phyloP scores from a whole-genome alignment of 139 green algal genomes.

The Tetradesmus obliquus region DNA sequence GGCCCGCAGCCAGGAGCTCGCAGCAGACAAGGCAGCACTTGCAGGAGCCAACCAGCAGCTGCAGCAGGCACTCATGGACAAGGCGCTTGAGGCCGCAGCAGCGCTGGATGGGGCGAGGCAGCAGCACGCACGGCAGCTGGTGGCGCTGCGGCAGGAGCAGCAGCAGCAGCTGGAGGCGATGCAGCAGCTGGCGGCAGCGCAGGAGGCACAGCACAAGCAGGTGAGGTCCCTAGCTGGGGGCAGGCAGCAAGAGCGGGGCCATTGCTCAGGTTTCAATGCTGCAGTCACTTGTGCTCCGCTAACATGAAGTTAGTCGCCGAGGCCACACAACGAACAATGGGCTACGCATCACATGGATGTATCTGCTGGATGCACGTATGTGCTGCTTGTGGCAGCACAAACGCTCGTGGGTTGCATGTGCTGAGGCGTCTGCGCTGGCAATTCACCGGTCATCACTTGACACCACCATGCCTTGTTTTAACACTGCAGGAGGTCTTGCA shows the following conservation, averaged over 20 bases:
- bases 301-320: too few relatives aligned
- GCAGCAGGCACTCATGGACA: constrained; percentile 54
- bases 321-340: too few relatives aligned
- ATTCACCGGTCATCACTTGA: too few relatives aligned
- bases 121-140: constrained; percentile 19
- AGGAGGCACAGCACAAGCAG: constrained; percentile 43
- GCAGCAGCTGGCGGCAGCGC: constrained; percentile 2
- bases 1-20: background rate
- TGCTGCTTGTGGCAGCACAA: too few relatives aligned
- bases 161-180: background rate
- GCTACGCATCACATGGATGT: too few relatives aligned
- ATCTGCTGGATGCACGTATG: too few relatives aligned
- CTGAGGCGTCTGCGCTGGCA: too few relatives aligned
- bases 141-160: constrained; percentile 1
- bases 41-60: constrained; percentile 42
- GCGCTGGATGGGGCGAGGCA: constrained; percentile 10
- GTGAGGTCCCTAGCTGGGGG: background rate
- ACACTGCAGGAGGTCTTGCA: background rate
- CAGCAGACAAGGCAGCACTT: background rate
- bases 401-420: too few relatives aligned
- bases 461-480: background rate
- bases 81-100: constrained; percentile 47
- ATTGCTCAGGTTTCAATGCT: too few relatives aligned
- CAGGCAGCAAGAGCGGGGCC: too few relatives aligned
- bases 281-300: too few relatives aligned